Percentiles rank a stretch among this genome's conserved stretches.
These are phyloP conservation scores for Sanghuangporus weigelae DNA, from an alignment of 1,284 basidiomycete genomes.

Conservation along the genomic window DNA sequence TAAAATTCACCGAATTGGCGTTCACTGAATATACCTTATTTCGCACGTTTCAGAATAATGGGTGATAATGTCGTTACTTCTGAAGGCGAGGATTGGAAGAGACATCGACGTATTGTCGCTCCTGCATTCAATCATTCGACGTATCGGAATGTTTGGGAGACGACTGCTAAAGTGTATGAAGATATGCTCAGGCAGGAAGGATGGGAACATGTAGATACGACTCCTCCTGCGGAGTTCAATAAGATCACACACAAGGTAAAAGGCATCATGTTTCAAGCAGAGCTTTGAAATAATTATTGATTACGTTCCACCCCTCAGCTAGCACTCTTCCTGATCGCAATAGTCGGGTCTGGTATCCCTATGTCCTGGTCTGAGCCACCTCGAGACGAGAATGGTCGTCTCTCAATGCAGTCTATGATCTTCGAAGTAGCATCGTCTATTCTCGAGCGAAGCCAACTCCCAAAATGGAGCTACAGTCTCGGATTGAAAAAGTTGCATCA, in stretches of 20 bases:
- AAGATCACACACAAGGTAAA: background rate
- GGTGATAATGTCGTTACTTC: conserved; percentile 29
- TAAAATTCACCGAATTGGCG: background rate
- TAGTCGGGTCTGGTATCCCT: conserved; percentile 15
- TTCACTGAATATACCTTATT: conserved; percentile 13
- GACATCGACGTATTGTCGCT: conserved; percentile 28
- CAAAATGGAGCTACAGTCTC: conserved; percentile 11
- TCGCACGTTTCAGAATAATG: conserved; percentile 28
- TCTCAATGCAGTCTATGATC: conserved; percentile 13
- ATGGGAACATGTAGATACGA: conserved; percentile 21
- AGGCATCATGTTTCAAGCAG: background rate
- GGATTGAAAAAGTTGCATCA: conserved; percentile 4
- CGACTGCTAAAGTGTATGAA: conserved; percentile 23
- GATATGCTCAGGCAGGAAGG: conserved; percentile 28
- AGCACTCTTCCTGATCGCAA: conserved; percentile 14
- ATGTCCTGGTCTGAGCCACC: conserved; percentile 12
- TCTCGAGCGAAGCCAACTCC: background rate
- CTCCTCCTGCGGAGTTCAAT: conserved; percentile 7
- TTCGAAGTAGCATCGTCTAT: conserved; percentile 10
- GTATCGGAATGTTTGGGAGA: conserved; percentile 24
- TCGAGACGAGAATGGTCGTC: conserved; percentile 6
- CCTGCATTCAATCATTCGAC: conserved; percentile 29
- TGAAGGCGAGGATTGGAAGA: conserved; percentile 28
- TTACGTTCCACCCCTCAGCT: background rate
- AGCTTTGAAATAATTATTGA: background rate